Percentiles rank a stretch among this genome's conserved stretches.
Evolutionary conservation across 495 filamentous ascomycete genomes (phyloP).

Genomic region (Terfezia boudieri): DNA sequence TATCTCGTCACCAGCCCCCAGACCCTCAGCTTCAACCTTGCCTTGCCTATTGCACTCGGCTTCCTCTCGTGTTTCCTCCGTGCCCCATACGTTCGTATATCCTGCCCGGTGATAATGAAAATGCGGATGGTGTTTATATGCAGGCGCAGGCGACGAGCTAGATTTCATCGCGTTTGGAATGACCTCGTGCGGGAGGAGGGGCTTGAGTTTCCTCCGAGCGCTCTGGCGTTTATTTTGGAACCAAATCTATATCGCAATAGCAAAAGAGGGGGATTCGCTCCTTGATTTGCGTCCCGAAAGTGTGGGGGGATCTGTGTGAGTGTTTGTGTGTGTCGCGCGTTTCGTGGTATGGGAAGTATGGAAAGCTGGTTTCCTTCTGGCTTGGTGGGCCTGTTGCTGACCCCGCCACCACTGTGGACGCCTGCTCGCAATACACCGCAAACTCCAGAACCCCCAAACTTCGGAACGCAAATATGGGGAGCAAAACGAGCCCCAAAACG

Average conservation of each 20-base stretch:
- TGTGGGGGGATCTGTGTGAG: too few relatives aligned
- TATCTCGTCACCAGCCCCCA: not conserved
- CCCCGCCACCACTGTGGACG: too few relatives aligned
- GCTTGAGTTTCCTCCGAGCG: slow-evolving; percentile 72
- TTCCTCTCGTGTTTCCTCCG: not conserved
- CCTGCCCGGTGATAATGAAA: not conserved
- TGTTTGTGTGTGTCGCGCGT: too few relatives aligned
- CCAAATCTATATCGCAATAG: slow-evolving; percentile 50
- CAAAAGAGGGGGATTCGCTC: not conserved
- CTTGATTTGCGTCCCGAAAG: too few relatives aligned
- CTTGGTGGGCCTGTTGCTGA: too few relatives aligned
- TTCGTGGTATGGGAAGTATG: too few relatives aligned
- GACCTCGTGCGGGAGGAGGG: slow-evolving; percentile 63
- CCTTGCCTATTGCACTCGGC: not conserved
- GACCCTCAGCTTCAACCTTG: not conserved
- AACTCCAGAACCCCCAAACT: too few relatives aligned
- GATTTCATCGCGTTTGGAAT: slow-evolving; percentile 7
- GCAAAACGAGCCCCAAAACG: too few relatives aligned
- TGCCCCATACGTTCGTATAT: not conserved
- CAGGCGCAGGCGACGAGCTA: not conserved
- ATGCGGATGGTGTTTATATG: not conserved
- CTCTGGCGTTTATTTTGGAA: slow-evolving; percentile 96
- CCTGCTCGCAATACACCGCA: too few relatives aligned
- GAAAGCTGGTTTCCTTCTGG: too few relatives aligned
- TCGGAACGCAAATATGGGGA: too few relatives aligned